Conservation (phyloP, 2,329 filamentous ascomycete species). For the Aspergillus sp. region DNA sequence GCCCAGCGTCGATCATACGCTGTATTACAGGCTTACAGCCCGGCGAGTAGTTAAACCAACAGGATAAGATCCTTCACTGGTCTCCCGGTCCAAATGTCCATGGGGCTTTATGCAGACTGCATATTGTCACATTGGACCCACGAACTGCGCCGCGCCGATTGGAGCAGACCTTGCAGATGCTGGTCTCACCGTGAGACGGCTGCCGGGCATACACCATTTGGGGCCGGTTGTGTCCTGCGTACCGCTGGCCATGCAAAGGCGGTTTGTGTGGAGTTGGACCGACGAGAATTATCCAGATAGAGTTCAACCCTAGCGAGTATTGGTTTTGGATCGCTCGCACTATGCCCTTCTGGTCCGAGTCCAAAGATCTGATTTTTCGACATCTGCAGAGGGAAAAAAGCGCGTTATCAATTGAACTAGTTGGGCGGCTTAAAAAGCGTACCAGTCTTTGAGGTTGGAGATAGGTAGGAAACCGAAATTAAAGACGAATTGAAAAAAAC, state of each 20-base stretch:
- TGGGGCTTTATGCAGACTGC: background rate
- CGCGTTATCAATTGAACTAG: background rate
- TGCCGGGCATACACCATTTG: background rate
- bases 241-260: background rate
- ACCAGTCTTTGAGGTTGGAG: background rate
- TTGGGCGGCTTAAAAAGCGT: background rate
- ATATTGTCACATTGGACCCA: background rate
- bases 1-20: background rate
- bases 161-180: background rate
- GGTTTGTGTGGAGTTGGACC: constrained; percentile 1
- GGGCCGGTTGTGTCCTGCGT: background rate
- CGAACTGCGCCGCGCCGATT: background rate
- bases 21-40: background rate
- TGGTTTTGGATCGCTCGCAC: background rate
- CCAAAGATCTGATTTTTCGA: background rate
- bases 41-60: background rate
- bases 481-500: background rate
- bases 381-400: background rate
- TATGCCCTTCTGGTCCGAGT: background rate
- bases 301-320: constrained; percentile 12
- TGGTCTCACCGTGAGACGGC: constrained; percentile 10
- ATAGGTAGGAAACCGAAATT: background rate
- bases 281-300: constrained; percentile 12
- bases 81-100: background rate
- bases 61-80: background rate